Percentiles rank a stretch among this genome's conserved stretches.
phyloP scores from a whole-genome alignment of 495 filamentous ascomycete species.

The Penicillium samsonianum region DNA sequence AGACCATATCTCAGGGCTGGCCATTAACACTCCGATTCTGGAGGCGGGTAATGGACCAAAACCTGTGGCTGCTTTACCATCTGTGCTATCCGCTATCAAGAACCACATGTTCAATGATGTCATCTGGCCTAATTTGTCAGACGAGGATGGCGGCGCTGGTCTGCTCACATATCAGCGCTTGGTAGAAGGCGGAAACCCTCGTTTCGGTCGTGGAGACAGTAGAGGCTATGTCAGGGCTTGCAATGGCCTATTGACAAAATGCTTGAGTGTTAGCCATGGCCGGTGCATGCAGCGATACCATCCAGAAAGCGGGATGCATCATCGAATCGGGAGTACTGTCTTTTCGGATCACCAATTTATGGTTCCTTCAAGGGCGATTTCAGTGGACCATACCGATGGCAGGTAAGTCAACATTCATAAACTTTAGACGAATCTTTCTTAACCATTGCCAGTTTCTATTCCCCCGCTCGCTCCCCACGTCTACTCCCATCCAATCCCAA shows the following conservation, averaged over 20 bases:
- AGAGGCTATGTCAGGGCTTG: conserved; percentile 83
- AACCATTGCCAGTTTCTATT: conserved; percentile 28
- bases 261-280: conserved; percentile 82
- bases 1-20: conserved; percentile 88
- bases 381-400: conserved; percentile 35
- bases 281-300: conserved; percentile 73
- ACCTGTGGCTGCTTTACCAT: conserved; percentile 77
- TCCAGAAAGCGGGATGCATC: conserved; percentile 50
- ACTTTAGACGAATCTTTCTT: background rate
- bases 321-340: conserved; percentile 55
- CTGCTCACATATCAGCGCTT: conserved; percentile 88
- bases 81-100: conserved; percentile 85
- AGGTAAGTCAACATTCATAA: conserved; percentile 22
- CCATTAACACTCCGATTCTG: conserved; percentile 86
- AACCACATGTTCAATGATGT: conserved; percentile 95
- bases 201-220: conserved; percentile 71
- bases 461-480: conserved; percentile 35
- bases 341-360: conserved; percentile 39
- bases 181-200: conserved; percentile 80
- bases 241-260: conserved; percentile 76
- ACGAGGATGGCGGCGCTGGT: conserved; percentile 93
- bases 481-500: conserved; percentile 23
- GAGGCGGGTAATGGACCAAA: conserved; percentile 75
- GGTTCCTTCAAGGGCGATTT: conserved; percentile 32
- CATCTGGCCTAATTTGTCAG: conserved; percentile 96